These are phyloP conservation scores for Xylaria sp. DNA, from an alignment of 2,329 filamentous ascomycete species.

Conservation along the genomic window DNA sequence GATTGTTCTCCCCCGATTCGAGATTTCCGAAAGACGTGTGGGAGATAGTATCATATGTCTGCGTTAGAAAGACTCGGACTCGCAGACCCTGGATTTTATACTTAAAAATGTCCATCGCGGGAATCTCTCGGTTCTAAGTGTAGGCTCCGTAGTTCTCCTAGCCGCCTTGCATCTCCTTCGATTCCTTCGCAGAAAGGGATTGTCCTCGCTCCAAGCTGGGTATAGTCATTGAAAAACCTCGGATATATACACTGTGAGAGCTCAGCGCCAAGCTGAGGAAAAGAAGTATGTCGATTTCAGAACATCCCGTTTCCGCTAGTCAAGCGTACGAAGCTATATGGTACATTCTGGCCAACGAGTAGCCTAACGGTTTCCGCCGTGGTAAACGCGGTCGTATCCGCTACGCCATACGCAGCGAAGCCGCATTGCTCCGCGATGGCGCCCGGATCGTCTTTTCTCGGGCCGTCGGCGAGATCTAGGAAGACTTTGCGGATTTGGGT, in stretches of 20 bases:
- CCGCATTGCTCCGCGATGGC: conserved; percentile 77
- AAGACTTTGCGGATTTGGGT: conserved; percentile 74
- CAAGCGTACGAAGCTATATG: conserved; percentile 85
- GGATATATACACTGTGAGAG: conserved; percentile 10
- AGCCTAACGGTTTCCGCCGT: conserved; percentile 83
- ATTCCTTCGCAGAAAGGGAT: not conserved
- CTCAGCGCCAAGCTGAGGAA: conserved; percentile 3
- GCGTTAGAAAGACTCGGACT: not conserved
- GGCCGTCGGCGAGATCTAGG: conserved; percentile 77
- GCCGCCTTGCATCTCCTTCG: not conserved
- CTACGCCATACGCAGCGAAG: conserved; percentile 82
- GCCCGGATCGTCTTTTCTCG: conserved; percentile 74
- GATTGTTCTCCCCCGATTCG: not conserved
- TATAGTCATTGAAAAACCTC: not conserved
- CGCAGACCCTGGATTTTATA: not conserved
- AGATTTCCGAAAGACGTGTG: not conserved
- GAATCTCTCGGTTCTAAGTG: not conserved
- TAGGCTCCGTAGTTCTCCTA: not conserved
- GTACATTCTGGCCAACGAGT: conserved; percentile 86
- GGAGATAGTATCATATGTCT: no score
- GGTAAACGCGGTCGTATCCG: conserved; percentile 84
- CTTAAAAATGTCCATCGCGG: conserved; percentile 3
- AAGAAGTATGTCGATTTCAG: conserved; percentile 46
- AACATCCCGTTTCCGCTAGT: conserved; percentile 67
- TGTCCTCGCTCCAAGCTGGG: not conserved